Evolutionary conservation across 1,284 basidiomycete genomes (phyloP).

Genomic region (Phenoliferia sp.): DNA sequence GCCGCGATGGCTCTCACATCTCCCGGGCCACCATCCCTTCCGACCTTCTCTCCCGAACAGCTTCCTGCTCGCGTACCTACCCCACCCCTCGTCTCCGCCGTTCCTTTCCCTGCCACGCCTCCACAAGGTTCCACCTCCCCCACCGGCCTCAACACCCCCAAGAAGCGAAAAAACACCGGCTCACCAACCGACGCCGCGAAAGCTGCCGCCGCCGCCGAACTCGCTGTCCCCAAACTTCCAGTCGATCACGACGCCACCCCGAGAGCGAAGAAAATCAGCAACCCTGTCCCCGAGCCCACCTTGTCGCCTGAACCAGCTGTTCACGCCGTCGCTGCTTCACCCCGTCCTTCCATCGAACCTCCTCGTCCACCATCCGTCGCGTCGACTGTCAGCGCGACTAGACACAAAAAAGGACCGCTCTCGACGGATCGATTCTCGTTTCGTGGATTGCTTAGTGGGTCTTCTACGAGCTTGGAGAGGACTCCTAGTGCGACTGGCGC

Average conservation of each 20-base stretch:
- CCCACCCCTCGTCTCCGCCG: constrained; percentile 5
- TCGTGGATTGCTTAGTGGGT: constrained; percentile 55
- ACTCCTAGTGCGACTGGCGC: not conserved
- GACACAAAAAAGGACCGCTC: constrained; percentile 54
- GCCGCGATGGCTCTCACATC: not conserved
- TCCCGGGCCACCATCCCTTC: not conserved
- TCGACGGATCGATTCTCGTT: constrained; percentile 72
- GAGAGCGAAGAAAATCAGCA: constrained; percentile 21
- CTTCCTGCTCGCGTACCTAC: not conserved
- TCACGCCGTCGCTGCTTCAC: constrained; percentile 33
- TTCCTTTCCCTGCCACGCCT: constrained; percentile 15
- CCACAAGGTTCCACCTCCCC: not conserved
- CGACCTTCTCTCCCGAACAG: not conserved
- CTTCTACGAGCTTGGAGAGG: constrained; percentile 27
- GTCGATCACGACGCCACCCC: constrained; percentile 20
- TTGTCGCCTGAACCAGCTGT: constrained; percentile 5
- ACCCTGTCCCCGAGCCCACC: constrained; percentile 10
- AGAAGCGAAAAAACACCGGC: constrained; percentile 31
- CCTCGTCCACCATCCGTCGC: constrained; percentile 29
- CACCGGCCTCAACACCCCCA: constrained; percentile 6
- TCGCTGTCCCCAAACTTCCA: constrained; percentile 18
- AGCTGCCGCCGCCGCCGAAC: constrained; percentile 32
- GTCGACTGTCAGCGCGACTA: constrained; percentile 43
- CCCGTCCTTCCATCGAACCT: constrained; percentile 33
- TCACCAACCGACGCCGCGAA: constrained; percentile 12